A percentile compares a stretch with the other conserved stretches of the same genome.
phyloP scores from a whole-genome alignment of 2,329 filamentous ascomycete species.

The Hymenoscyphus infarciens region DNA sequence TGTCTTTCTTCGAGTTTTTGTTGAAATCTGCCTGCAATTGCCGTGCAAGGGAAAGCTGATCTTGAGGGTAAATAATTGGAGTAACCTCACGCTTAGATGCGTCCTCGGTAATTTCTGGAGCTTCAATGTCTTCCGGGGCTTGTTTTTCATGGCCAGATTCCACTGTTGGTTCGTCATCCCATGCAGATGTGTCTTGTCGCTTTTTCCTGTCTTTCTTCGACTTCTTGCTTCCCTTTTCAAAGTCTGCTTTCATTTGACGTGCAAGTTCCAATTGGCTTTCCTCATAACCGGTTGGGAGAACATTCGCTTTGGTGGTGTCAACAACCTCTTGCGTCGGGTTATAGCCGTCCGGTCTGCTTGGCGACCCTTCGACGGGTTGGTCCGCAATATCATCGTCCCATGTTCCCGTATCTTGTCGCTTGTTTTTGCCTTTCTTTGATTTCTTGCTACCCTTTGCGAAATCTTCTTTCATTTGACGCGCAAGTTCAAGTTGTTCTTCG shows the following conservation, averaged over 20 bases:
- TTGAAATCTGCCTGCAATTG: conserved; percentile 31
- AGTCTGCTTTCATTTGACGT: conserved; percentile 29
- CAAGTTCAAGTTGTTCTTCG: conserved; percentile 31
- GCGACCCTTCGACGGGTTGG: conserved; percentile 6
- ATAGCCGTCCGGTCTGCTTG: background rate
- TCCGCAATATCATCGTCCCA: conserved; percentile 17
- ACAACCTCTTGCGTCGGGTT: background rate
- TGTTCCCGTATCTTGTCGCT: conserved; percentile 12
- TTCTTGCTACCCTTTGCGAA: conserved; percentile 28
- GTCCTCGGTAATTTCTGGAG: background rate
- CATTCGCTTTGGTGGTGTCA: conserved; percentile 13
- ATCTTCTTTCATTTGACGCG: conserved; percentile 29
- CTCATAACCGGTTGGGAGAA: conserved; percentile 23
- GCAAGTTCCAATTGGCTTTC: conserved; percentile 31
- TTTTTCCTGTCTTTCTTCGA: conserved; percentile 35
- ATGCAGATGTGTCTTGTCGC: conserved; percentile 20
- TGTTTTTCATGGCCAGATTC: conserved; percentile 5
- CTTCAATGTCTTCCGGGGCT: conserved; percentile 1
- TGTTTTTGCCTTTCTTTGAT: conserved; percentile 33
- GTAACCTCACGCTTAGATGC: conserved; percentile 21
- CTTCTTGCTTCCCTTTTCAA: conserved; percentile 25
- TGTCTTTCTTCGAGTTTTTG: conserved; percentile 41
- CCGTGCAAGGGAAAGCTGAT: conserved; percentile 30
- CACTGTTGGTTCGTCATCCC: conserved; percentile 16
- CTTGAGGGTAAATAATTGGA: conserved; percentile 27